Base-by-base conservation (phyloP, 2,329 filamentous ascomycete genomes). In the Trichophyton mentagrophytes region DNA sequence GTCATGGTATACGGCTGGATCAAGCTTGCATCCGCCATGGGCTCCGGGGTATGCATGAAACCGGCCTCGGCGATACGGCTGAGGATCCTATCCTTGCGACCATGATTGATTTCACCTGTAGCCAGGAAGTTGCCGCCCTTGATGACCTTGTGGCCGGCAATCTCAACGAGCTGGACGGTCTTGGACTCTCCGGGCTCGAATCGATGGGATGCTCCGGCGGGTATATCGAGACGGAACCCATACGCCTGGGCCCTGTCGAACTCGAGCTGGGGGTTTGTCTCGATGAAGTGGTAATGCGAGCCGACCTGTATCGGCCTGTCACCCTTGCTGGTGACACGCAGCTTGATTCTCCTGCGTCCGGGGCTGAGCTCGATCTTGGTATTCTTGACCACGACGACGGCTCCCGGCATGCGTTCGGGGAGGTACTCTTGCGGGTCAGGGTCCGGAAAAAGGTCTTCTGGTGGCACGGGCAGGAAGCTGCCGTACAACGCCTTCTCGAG, bases 231-330 rank as follows among this genome's bases (percentile, higher is more conserved):
- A 9, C 90, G 83, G 74, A 84, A 95, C 4, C 92, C 92, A 69
- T 93, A 93, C 0, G 90, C 84, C 66, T 83, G 84, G 57, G 83
- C 77, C 27, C 92, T 88, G 74, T 97, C 92, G 72, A 97, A 97
- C 64, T 88, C 83, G 58, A 97, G 81, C 72, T 89, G 84, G 0
- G 90, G 89, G 73, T 97, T 97, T n/a, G 85, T 87, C 77, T 97
- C 92, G 69, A 95, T 84, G 72, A 97, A 95, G 75, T 96, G 92
- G 73, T 96, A 97, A 75, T 97, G 92, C 36, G 90, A 95, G 36
- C 92, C 92, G 62, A 89, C 87, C 79, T 96, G 91, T 63, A 96
- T 87, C 1, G 92, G 92, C 36, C 92, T 80, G 73, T 97, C 92
- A 5, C 92, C 92, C 67, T 82, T 88, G 73, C 89, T 96, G 64